phyloP scores from a whole-genome alignment of 768 basidiomycete genomes.

The Galerina sulciceps region DNA sequence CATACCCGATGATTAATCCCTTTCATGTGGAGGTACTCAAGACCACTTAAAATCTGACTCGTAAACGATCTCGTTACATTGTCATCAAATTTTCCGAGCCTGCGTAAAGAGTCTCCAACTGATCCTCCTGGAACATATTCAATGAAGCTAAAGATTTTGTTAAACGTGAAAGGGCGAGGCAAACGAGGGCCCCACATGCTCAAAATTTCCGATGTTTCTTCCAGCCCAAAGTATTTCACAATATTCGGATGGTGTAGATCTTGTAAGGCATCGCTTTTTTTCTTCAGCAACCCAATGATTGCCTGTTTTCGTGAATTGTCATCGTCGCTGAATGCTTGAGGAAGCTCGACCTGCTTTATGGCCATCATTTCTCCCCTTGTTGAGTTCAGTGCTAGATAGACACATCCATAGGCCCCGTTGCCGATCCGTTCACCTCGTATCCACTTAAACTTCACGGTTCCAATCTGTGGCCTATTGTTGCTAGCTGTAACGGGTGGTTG shows the following conservation, averaged over 20 bases:
- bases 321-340: constrained; percentile 88
- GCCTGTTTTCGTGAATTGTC: constrained; percentile 84
- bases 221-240: constrained; percentile 95
- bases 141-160: constrained; percentile 69
- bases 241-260: constrained; percentile 97
- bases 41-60: constrained; percentile 85
- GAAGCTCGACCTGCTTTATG: constrained; percentile 98
- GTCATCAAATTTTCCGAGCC: constrained; percentile 92
- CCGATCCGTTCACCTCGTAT: constrained; percentile 97
- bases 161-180: background rate
- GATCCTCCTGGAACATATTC: constrained; percentile 99
- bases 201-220: constrained; percentile 83
- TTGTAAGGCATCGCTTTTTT: constrained; percentile 95
- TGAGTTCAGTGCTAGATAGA: constrained; percentile 94
- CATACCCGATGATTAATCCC: constrained; percentile 91
- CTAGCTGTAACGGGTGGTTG: constrained; percentile 38
- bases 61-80: constrained; percentile 93
- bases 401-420: constrained; percentile 94
- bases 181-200: constrained; percentile 75
- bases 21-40: constrained; percentile 91
- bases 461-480: constrained; percentile 41
- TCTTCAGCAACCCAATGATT: constrained; percentile 88
- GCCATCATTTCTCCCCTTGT: constrained; percentile 99
- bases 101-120: constrained; percentile 85
- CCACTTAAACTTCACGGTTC: constrained; percentile 95